These are phyloP conservation scores for Xylariaceae sp. DNA, from an alignment of 2,329 filamentous ascomycete genomes.

Conservation along the genomic window DNA sequence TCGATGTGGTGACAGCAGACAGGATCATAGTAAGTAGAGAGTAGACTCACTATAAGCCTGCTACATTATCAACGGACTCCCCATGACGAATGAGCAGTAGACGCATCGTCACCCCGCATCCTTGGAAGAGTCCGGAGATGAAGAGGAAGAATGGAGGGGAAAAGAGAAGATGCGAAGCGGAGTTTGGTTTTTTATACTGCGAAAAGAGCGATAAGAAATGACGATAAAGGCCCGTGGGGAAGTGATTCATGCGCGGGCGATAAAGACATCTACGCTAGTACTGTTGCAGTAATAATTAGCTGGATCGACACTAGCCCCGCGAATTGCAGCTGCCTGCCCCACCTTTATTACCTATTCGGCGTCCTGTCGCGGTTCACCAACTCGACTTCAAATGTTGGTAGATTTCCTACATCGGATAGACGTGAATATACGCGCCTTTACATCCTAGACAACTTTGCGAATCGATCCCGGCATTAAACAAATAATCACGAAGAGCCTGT, in stretches of 20 bases:
- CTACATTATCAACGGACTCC: slow-evolving; percentile 87
- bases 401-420: no score
- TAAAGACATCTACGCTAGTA: no score
- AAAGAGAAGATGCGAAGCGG: not conserved
- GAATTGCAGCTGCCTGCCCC: no score
- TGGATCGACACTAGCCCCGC: no score
- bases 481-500: not conserved
- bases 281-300: no score
- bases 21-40: not conserved
- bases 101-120: slow-evolving; percentile 36
- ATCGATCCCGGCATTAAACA: not conserved
- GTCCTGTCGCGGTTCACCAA: no score
- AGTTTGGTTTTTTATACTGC: not conserved
- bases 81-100: slow-evolving; percentile 80
- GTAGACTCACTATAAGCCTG: slow-evolving; percentile 60
- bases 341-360: no score
- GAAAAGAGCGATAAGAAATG: not conserved
- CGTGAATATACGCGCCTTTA: no score
- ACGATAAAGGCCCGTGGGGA: not conserved
- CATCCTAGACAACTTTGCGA: not conserved
- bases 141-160: not conserved
- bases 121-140: slow-evolving; percentile 1
- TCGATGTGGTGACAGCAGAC: not conserved
- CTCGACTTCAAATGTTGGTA: no score
- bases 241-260: not conserved